phyloP scores from a whole-genome alignment of 2,329 filamentous ascomycete genomes.

The Fusarium udum region DNA sequence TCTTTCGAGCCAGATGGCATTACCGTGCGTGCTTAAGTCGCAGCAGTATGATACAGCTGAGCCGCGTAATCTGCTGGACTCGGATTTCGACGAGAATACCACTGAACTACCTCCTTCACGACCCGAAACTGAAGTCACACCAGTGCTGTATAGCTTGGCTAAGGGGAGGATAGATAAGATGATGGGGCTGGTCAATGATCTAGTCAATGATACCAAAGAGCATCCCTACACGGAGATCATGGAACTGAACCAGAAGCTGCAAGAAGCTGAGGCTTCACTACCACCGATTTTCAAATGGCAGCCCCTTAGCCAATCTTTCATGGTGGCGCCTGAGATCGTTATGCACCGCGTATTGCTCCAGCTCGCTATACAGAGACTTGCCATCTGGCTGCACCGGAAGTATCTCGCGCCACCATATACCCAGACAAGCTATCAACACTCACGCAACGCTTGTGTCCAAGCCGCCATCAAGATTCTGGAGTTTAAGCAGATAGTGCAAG shows the following conservation, averaged over 20 bases:
- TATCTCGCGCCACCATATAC: neutral
- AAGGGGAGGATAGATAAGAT: neutral
- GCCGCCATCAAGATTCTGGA: neutral
- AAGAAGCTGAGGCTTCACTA: neutral
- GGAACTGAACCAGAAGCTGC: neutral
- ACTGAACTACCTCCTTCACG: conserved; percentile 12
- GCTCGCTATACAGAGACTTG: neutral
- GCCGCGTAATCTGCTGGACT: conserved; percentile 15
- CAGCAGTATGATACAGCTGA: conserved; percentile 14
- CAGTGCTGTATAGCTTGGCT: neutral
- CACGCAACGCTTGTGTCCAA: neutral
- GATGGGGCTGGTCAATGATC: neutral
- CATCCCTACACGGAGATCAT: accelerated
- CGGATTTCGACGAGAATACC: conserved; percentile 19
- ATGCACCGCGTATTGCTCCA: neutral
- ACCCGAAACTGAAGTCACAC: conserved; percentile 26
- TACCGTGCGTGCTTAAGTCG: conserved; percentile 44
- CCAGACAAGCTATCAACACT: neutral
- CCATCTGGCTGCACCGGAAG: neutral
- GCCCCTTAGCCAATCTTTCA: neutral
- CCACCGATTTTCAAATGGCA: neutral
- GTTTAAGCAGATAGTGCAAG: neutral
- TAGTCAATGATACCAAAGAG: neutral
- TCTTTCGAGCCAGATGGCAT: conserved; percentile 70
- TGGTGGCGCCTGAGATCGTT: neutral